These are phyloP conservation scores for Marsdenia floribunda DNA, from an alignment of 257 asterid genomes.

Conservation along the genomic window DNA sequence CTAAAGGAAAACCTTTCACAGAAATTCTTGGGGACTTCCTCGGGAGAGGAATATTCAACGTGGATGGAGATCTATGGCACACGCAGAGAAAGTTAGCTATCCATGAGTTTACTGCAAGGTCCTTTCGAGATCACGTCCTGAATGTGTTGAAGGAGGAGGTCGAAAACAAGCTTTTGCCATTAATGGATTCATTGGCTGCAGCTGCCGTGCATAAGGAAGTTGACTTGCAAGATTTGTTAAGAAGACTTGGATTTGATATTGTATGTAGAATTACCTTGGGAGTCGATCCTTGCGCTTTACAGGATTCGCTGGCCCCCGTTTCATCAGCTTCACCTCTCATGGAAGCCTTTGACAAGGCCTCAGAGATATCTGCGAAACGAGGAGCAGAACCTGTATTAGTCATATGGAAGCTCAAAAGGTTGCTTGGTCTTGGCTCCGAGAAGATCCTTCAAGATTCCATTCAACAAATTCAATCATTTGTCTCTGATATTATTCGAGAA, in stretches of 20 bases:
- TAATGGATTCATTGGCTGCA: constrained; percentile 34
- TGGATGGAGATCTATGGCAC: constrained; percentile 58
- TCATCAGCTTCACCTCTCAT: constrained; percentile 28
- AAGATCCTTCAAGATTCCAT: constrained; percentile 37
- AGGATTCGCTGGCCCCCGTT: neutral
- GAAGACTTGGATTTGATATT: constrained; percentile 51
- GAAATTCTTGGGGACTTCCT: constrained; percentile 61
- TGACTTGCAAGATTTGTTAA: constrained; percentile 61
- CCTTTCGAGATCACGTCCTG: constrained; percentile 32
- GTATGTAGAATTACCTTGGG: constrained; percentile 52
- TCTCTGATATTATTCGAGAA: constrained; percentile 26
- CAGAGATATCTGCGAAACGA: constrained; percentile 49
- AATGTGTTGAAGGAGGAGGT: constrained; percentile 37
- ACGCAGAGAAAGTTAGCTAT: constrained; percentile 49
- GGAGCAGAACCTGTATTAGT: constrained; percentile 40
- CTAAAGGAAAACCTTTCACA: constrained; percentile 58
- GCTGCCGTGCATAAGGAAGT: constrained; percentile 15
- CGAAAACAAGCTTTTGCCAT: constrained; percentile 43
- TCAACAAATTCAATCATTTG: constrained; percentile 33
- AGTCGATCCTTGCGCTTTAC: constrained; percentile 41
- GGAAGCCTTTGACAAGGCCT: constrained; percentile 56
- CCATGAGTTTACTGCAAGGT: constrained; percentile 42
- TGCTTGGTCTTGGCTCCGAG: constrained; percentile 43
- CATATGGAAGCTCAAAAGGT: constrained; percentile 50
- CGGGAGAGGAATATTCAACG: constrained; percentile 70